Evolutionary conservation across 345 rosid genomes (phyloP).

Genomic region (Gossypium turneri): DNA sequence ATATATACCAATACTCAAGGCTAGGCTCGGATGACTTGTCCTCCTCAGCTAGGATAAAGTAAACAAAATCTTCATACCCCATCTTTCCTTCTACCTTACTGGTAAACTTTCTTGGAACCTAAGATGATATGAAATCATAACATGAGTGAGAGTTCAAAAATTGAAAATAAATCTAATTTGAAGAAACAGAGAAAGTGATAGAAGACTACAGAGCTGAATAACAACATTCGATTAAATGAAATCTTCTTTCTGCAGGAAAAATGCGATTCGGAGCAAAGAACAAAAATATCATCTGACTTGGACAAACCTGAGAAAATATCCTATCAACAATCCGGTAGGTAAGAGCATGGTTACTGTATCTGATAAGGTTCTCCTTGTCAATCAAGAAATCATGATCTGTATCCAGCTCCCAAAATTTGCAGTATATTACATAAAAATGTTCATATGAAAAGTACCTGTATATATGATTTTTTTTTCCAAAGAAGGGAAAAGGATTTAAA

Average conservation of each 20-base stretch:
- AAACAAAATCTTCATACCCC: slow-evolving; percentile 96
- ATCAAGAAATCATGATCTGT: slow-evolving; percentile 94
- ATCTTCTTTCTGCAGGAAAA: background rate
- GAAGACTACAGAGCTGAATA: background rate
- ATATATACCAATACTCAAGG: slow-evolving; percentile 82
- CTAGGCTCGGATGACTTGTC: slow-evolving; percentile 94
- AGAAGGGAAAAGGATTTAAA: background rate
- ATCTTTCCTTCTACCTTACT: slow-evolving; percentile 85
- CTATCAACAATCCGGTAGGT: slow-evolving; percentile 91
- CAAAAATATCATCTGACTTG: slow-evolving; percentile 15
- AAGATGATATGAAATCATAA: slow-evolving; percentile 17
- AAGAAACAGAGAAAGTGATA: background rate
- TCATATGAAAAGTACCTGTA: slow-evolving; percentile 92
- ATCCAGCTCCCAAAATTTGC: slow-evolving; percentile 99
- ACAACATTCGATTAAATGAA: slow-evolving; percentile 7
- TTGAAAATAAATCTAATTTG: background rate
- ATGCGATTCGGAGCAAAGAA: background rate
- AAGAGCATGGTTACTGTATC: slow-evolving; percentile 96
- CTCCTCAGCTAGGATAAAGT: slow-evolving; percentile 92
- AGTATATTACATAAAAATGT: slow-evolving; percentile 94
- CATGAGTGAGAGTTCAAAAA: slow-evolving; percentile 6
- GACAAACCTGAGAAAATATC: slow-evolving; percentile 87
- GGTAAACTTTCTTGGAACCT: slow-evolving; percentile 84
- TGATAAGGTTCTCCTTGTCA: slow-evolving; percentile 93
- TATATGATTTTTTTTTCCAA: background rate